These are phyloP conservation scores for Periglandula ipomoeae DNA, from an alignment of 2,329 filamentous ascomycete species.

Conservation along the genomic window DNA sequence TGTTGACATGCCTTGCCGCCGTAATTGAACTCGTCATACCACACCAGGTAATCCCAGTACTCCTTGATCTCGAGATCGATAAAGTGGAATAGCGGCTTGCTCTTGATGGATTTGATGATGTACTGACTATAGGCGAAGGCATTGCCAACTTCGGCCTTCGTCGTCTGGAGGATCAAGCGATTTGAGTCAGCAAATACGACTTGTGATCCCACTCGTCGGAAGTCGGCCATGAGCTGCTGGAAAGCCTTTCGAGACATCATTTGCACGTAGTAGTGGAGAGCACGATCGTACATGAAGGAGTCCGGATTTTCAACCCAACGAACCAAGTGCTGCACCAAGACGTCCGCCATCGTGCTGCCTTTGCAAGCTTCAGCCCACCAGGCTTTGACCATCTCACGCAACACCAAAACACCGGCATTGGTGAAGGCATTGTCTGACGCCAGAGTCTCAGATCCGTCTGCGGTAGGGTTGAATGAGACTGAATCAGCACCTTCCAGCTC, in stretches of 20 bases:
- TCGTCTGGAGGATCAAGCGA: constrained; percentile 84
- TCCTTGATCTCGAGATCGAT: constrained; percentile 95
- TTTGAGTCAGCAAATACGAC: constrained; percentile 92
- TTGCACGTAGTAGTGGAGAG: constrained; percentile 93
- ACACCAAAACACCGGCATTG: constrained; percentile 79
- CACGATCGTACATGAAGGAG: constrained; percentile 90
- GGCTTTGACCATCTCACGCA: constrained; percentile 95
- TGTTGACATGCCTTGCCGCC: constrained; percentile 86
- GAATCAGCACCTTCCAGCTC: constrained; percentile 87
- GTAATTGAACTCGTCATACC: constrained; percentile 99
- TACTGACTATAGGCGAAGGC: constrained; percentile 96
- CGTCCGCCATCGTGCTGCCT: constrained; percentile 88
- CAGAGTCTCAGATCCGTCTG: constrained; percentile 41
- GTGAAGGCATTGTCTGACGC: constrained; percentile 87
- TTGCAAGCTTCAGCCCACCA: constrained; percentile 96
- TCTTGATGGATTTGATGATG: constrained; percentile 93
- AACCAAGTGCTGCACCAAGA: constrained; percentile 94
- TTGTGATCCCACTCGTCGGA: constrained; percentile 87
- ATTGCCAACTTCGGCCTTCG: constrained; percentile 92
- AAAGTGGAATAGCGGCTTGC: constrained; percentile 92
- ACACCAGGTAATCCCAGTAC: constrained; percentile 98
- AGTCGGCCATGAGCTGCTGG: constrained; percentile 94
- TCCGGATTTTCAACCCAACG: constrained; percentile 93
- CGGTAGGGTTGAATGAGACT: constrained; percentile 62
- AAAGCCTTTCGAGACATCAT: constrained; percentile 98